Evolutionary conservation across 495 filamentous ascomycete genomes (phyloP), one percentile per base, ranked within the genome.

Genomic region (Penicillium verhagenii): DNA sequence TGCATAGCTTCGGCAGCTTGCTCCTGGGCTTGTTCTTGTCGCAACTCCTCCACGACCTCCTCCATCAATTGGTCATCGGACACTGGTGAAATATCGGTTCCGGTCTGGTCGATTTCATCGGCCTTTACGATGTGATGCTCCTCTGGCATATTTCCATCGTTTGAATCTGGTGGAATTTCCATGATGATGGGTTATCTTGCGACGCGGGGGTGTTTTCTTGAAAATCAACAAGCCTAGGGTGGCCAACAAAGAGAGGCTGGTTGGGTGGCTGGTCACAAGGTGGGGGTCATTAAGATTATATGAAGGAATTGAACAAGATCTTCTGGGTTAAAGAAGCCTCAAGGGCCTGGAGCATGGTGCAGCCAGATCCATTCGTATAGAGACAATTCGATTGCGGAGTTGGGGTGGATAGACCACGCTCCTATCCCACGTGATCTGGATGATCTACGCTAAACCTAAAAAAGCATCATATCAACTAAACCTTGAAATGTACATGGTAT

Each of bases 21-120:
- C 50, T 80, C 75, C 26, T 45, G 42, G 20, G 66, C 29, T 18
- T 52, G 35, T 14, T 52, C 49, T 62, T 78, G 72, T 39, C 73
- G 71, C 26, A 77, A 64, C n/a, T 70, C 74, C 60, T 79, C 74
- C 11, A 72, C 75, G 8, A 79, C 75, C 59, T 79, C 73, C 54
- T 77, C 70, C 68, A 77, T 67, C 56, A 78, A 64, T 55, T 77
- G 71, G 40, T 78, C 76, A 48, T 79, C 75, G 19, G 75, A 67
- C 11, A 80, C 69, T 10, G 78, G 67, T 16, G 71, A 75, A 21
- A 82, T 81, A 58, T 80, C 79, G 16, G 79, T 76, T 20, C 79
- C 79, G 11, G 76, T 77, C 57, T 81, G 76, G 40, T 82, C 79
- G 13, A 82, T 67, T 50, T 82, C 79, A 58, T 82, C 79, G 23